Conservation (phyloP, 2,329 filamentous ascomycete genomes). For the Alternaria brassicae region DNA sequence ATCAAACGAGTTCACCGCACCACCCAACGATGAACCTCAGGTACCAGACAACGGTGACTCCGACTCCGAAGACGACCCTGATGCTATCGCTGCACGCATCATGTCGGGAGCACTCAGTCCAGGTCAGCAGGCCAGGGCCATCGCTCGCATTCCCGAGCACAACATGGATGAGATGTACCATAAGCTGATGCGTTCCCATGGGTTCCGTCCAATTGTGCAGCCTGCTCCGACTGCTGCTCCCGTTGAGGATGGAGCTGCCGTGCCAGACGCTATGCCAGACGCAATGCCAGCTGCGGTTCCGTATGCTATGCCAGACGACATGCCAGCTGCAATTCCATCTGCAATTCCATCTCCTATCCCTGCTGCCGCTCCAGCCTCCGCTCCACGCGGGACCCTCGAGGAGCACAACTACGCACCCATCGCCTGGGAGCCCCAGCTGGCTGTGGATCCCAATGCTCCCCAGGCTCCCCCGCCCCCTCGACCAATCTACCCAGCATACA, state of each 20-base stretch:
- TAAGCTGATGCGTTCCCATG: background rate
- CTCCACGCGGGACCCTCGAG: background rate
- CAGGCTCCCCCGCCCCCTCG: background rate
- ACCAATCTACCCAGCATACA: constrained; percentile 26
- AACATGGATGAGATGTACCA: background rate
- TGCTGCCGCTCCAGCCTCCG: background rate
- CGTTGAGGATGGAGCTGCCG: background rate
- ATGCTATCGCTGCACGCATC: background rate
- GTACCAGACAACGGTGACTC: background rate
- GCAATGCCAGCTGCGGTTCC: background rate
- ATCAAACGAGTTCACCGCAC: background rate
- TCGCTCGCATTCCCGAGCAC: background rate
- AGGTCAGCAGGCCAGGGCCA: background rate
- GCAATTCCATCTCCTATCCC: background rate
- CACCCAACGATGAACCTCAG: background rate
- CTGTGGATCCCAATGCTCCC: background rate
- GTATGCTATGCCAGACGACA: too few relatives aligned
- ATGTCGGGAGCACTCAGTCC: background rate
- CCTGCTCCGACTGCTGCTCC: background rate
- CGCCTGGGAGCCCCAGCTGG: background rate
- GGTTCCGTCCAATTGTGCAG: background rate
- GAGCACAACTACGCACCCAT: constrained; percentile 9
- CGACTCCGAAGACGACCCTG: background rate
- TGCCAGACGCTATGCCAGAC: background rate
- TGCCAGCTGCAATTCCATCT: too few relatives aligned